Percentiles rank a stretch among this genome's conserved stretches.
These are phyloP conservation scores for Cercospora sesami DNA, from an alignment of 2,329 filamentous ascomycete species.

Conservation along the genomic window DNA sequence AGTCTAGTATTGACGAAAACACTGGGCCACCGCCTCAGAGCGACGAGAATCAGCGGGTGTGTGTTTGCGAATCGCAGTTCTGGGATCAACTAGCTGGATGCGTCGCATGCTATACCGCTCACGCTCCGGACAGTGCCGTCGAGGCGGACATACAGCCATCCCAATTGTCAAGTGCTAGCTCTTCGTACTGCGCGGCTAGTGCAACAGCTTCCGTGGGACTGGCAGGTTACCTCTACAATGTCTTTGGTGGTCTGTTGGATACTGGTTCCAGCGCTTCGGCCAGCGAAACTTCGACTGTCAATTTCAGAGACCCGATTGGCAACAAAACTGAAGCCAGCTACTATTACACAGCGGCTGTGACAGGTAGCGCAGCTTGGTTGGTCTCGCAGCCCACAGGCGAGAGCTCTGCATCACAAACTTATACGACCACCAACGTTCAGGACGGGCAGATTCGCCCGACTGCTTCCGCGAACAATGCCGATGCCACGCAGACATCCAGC, in stretches of 20 bases:
- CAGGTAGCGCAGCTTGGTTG: constrained; percentile 29
- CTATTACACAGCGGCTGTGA: constrained; percentile 34
- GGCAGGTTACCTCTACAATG: constrained; percentile 22
- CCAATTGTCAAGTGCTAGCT: constrained; percentile 20
- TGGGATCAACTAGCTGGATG: constrained; percentile 28
- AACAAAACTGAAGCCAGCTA: constrained; percentile 34
- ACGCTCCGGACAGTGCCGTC: constrained; percentile 28
- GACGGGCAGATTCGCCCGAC: constrained; percentile 26
- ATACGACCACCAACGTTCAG: constrained; percentile 15
- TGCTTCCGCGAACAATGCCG: constrained; percentile 20
- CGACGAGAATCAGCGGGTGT: constrained; percentile 32
- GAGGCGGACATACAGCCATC: constrained; percentile 5
- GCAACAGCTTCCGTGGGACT: constrained; percentile 30
- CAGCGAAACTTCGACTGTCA: constrained; percentile 3
- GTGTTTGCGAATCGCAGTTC: constrained; percentile 34
- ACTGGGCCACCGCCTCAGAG: constrained; percentile 13
- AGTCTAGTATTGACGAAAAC: background rate
- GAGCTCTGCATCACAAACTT: constrained; percentile 12
- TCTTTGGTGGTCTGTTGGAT: constrained; percentile 4
- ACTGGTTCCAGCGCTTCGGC: background rate
- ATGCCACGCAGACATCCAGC: constrained; percentile 2
- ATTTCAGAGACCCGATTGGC: constrained; percentile 32
- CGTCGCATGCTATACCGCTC: constrained; percentile 28
- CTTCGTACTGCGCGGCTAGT: constrained; percentile 33
- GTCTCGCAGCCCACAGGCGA: constrained; percentile 26